Evolutionary conservation across 768 basidiomycete genomes (phyloP).

Genomic region (Termitomyces sp.): DNA sequence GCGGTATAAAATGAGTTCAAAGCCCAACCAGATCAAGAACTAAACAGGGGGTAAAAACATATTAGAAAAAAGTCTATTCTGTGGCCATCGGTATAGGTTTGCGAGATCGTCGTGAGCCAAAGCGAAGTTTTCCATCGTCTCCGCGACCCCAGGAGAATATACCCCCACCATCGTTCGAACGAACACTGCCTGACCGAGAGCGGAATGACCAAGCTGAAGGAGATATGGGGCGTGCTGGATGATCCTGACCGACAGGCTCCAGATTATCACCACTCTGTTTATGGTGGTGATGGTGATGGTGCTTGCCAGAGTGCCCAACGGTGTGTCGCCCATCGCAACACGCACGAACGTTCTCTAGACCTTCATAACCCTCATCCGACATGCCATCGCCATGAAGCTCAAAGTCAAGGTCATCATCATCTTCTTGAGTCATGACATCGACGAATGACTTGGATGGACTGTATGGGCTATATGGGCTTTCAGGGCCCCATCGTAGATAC

Average conservation of each 20-base stretch:
- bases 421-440: conserved; percentile 39
- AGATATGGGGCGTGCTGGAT: conserved; percentile 62
- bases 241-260: conserved; percentile 47
- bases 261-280: conserved; percentile 46
- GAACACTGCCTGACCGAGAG: conserved; percentile 71
- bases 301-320: conserved; percentile 61
- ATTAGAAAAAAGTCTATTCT: conserved; percentile 20
- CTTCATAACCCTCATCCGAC: conserved; percentile 84
- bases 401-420: conserved; percentile 74
- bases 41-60: conserved; percentile 16
- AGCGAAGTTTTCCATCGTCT: conserved; percentile 67
- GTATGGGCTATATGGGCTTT: conserved; percentile 76
- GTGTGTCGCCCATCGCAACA: conserved; percentile 89
- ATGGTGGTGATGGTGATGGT: conserved; percentile 56
- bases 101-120: conserved; percentile 65
- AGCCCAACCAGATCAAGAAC: conserved; percentile 21
- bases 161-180: conserved; percentile 65
- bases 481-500: conserved; percentile 80
- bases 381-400: conserved; percentile 75
- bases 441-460: conserved; percentile 74
- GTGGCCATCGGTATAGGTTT: conserved; percentile 37
- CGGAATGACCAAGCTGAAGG: conserved; percentile 83
- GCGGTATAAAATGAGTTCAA: conserved; percentile 18
- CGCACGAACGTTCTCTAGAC: conserved; percentile 91
- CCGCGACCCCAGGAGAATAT: conserved; percentile 68